A percentile compares a stretch with the other conserved stretches of the same genome.
Conservation (phyloP, 495 filamentous ascomycete species). For the Penicillium antarcticum region DNA sequence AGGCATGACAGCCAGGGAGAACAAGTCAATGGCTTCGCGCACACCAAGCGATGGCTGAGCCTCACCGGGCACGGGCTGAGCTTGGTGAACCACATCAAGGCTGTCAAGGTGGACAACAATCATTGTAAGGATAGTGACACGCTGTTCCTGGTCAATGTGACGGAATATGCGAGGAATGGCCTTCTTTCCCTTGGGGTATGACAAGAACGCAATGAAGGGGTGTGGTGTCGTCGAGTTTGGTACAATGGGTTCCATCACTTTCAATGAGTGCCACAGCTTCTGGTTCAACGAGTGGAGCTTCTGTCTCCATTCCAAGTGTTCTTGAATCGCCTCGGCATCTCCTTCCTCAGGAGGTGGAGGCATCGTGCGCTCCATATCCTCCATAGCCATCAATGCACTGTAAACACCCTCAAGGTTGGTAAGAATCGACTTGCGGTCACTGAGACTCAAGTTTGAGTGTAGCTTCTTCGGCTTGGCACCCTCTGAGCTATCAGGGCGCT, state of each 20-base stretch:
- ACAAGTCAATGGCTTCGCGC: constrained; percentile 89
- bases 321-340: constrained; percentile 59
- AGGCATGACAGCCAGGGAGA: constrained; percentile 82
- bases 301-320: constrained; percentile 68
- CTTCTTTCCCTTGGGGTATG: constrained; percentile 94
- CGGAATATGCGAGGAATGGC: constrained; percentile 92
- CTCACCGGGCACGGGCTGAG: constrained; percentile 65
- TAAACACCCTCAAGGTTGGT: constrained; percentile 85
- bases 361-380: constrained; percentile 89
- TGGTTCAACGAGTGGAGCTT: constrained; percentile 70
- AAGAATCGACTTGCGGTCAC: constrained; percentile 79
- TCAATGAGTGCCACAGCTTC: constrained; percentile 77
- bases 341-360: constrained; percentile 65
- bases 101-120: constrained; percentile 91
- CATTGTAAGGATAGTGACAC: constrained; percentile 90
- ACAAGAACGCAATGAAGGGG: constrained; percentile 95
- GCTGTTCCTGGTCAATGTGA: constrained; percentile 86
- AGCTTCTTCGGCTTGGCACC: constrained; percentile 44
- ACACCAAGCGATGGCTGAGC: constrained; percentile 65
- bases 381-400: constrained; percentile 81
- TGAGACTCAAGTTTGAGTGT: constrained; percentile 48
- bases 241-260: constrained; percentile 87
- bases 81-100: constrained; percentile 81
- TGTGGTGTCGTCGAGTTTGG: constrained; percentile 69
- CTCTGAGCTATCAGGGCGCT: constrained; percentile 72